Conservation (phyloP, 1,139 yeast species). For the Magnusiomyces tetraspermus region DNA sequence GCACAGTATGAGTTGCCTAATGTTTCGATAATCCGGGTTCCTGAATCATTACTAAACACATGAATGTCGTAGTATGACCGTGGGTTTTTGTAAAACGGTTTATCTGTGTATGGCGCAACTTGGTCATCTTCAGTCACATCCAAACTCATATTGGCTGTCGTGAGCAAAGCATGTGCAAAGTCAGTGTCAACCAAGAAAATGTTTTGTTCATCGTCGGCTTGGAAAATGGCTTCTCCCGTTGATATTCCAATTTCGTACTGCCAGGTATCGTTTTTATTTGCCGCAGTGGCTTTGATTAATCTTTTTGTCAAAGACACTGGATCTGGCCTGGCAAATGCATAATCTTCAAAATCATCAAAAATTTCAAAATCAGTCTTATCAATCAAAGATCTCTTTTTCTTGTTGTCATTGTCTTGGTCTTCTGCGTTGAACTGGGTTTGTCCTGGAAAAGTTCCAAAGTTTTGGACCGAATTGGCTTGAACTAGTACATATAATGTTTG, state of each 20-base stretch:
- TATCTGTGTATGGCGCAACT: conserved; percentile 1
- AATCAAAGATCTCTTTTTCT: not conserved
- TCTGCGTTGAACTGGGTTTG: not conserved
- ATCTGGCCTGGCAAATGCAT: not conserved
- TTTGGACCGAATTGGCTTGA: not conserved
- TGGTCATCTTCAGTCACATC: not conserved
- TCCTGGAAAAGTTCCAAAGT: not conserved
- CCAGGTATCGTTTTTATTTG: conserved; percentile 22
- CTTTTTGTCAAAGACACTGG: not conserved
- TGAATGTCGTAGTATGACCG: conserved; percentile 39
- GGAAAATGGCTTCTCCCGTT: conserved; percentile 53
- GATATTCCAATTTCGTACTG: conserved; percentile 61
- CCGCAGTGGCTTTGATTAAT: not conserved
- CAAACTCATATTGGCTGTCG: conserved; percentile 50
- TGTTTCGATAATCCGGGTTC: conserved; percentile 2
- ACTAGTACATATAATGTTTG: not conserved
- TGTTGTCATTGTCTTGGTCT: no score
- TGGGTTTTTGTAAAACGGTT: conserved; percentile 35
- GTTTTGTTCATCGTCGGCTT: conserved; percentile 57
- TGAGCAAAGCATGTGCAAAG: conserved; percentile 56
- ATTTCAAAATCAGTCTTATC: not conserved
- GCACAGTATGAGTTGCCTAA: conserved; percentile 69
- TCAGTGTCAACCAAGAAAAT: conserved; percentile 66
- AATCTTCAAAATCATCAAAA: not conserved
- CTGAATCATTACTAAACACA: conserved; percentile 32